Base-by-base conservation (phyloP, 768 basidiomycete species). In the Suillus tomentosus region DNA sequence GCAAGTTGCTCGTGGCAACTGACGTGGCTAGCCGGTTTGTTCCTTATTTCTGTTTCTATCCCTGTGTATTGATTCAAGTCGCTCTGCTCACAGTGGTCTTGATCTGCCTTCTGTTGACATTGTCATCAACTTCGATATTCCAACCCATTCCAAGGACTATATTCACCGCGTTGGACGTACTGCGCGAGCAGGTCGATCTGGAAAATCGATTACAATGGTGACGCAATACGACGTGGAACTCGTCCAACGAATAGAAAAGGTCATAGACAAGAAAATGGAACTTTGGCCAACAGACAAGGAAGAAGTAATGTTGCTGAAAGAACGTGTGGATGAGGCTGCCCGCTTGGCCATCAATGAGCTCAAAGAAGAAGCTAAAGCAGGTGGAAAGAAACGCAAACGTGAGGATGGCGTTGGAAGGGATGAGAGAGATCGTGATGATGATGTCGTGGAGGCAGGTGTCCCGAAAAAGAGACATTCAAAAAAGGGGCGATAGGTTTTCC, bases 171-270 rank as follows among this genome's bases (percentile, higher is more conserved):
- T 99, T 11, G 97, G 97, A 45, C 87, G 97, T 63, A 99, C 97
- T 39, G 97, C 97, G 7, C 91, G 97, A 72, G 97, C 97, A 3
- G 97, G 97, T n/a, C 87, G 97, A 50, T 88, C 95, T 2, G 97
- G 97, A 51, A 98, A 98, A 79, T 90, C 94, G 1, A 92, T 99
- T 70, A 97, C 96, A n/a, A 85, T 99, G 48, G 95, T 98, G 27
- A 94, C 96, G 6, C 97, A 99, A 77, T 99, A 99, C 76, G 97
- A 99, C 69, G 95, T 99, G 62, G 97, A 99, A 77, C 84, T 98
- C 53, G 78, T 98, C 5, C 95, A 97, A 76, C 89, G 97, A 10
- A 98, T 99, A 72, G 97, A 99, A 76, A 82, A 86, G 24, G 95
- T 96, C 8, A 88, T 91, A 24, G 95, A 87, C 47, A 96, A 96